Conservation (phyloP, 495 filamentous ascomycete species). For the Aspergillus carlsbadensis region DNA sequence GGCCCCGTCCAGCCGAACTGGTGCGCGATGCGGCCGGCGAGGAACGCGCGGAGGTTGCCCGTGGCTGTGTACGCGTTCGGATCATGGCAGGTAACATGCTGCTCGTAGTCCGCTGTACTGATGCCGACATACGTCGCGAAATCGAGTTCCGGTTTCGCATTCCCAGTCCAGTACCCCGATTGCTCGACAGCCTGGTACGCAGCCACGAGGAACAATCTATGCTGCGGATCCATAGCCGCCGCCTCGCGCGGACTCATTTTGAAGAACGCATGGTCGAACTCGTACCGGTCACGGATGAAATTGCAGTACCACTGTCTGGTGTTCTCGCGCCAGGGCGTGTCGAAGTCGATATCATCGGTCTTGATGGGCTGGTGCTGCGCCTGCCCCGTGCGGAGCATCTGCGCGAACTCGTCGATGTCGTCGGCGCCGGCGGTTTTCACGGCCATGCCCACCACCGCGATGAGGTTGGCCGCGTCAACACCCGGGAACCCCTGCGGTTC, state of each 20-base stretch:
- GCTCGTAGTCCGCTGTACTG: constrained; percentile 44
- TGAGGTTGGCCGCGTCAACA: background rate
- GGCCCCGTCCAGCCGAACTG: constrained; percentile 44
- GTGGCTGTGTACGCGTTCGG: background rate
- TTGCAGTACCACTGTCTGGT: constrained; percentile 15
- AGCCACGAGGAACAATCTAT: constrained; percentile 50
- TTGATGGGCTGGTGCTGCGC: constrained; percentile 39
- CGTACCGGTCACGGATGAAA: background rate
- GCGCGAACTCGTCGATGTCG: constrained; percentile 42
- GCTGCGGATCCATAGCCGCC: constrained; percentile 41
- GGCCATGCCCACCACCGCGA: constrained; percentile 29
- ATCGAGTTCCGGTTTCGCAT: constrained; percentile 36
- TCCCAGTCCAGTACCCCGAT: constrained; percentile 28
- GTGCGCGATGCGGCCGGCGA: constrained; percentile 41
- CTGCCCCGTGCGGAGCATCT: constrained; percentile 34
- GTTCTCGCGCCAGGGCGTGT: constrained; percentile 9
- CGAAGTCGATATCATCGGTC: constrained; percentile 24
- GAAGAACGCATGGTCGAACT: constrained; percentile 54
- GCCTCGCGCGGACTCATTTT: constrained; percentile 53
- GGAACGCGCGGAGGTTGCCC: constrained; percentile 3
- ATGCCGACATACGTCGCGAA: constrained; percentile 43
- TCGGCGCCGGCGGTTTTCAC: constrained; percentile 46
- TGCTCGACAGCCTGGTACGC: constrained; percentile 57
- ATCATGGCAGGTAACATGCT: constrained; percentile 34
- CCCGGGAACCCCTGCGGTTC: background rate